Base-by-base conservation (phyloP, 768 basidiomycete genomes). In the Kwoniella europaea region DNA sequence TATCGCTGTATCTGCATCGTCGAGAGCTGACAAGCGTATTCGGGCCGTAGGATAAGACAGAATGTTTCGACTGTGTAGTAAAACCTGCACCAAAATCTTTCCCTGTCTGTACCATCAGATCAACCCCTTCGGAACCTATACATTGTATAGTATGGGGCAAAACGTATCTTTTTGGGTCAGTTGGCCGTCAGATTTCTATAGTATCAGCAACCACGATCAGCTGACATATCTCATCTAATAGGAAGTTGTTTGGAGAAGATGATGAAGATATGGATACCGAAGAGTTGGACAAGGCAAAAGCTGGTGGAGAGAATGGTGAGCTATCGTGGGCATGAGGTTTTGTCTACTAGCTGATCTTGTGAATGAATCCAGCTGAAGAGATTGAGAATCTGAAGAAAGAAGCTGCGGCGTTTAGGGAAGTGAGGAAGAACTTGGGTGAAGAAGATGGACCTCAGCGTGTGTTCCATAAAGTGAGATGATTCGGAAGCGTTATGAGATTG, bases 81-180 rank as follows among this genome's bases (percentile, higher is more conserved):
- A 98, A 98, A 82, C 91, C 91, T 0, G 91, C 92, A 0, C 94
- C 94, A 0, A 98, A 94, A 82, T 91, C 93, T 0, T 98, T 93
- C 80, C 95, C 97, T 0, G 95, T 98, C 10, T 99, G 97, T 82
- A 98, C 97, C 0, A 98, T 99, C 74, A 90, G 96, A 50, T 93
- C 93, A 2, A 98, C 97, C 0, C 97, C 97, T 0, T 93, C 91
- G 68, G 95, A 96, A 74, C 94, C 97, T 0, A 97, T 98, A 62
- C 97, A 99, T 78, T 99, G 96, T 79, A 98, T 99, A 60, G 95
- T 98, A 2, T 99, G 97, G 97, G 94, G 93, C 41, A 99, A 98
- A 83, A 94, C 90, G 68, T 98, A 98, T 85, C 89, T 99, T 13
- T 88, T 98, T 77, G 90, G 91, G 95, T 93, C 76, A 80, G 91